Percentiles rank a stretch among this genome's conserved stretches.
phyloP scores from a whole-genome alignment of 2,329 filamentous ascomycete genomes.

The Aspergillus uvarum region DNA sequence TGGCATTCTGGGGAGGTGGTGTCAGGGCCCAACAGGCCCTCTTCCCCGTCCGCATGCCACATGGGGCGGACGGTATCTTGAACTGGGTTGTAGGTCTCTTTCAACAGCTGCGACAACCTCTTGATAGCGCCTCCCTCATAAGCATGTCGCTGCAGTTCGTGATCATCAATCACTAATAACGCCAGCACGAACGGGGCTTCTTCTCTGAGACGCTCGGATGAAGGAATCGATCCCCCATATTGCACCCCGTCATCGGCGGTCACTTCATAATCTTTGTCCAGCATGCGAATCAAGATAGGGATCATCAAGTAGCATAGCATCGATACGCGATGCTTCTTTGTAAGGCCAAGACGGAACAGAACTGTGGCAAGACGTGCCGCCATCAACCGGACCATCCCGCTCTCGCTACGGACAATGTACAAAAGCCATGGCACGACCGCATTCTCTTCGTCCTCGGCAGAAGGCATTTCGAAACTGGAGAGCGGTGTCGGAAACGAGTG shows the following conservation, averaged over 20 bases:
- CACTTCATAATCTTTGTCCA: slow-evolving; percentile 54
- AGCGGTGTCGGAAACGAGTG: slow-evolving; percentile 38
- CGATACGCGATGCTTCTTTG: slow-evolving; percentile 62
- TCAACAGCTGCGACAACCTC: slow-evolving; percentile 62
- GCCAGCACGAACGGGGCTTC: slow-evolving; percentile 74
- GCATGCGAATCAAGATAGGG: slow-evolving; percentile 66
- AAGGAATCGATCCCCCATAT: slow-evolving; percentile 40
- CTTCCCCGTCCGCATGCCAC: slow-evolving; percentile 51
- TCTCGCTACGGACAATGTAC: slow-evolving; percentile 58
- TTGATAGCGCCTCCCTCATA: slow-evolving; percentile 67
- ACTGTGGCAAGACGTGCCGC: slow-evolving; percentile 68
- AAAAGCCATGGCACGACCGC: slow-evolving; percentile 73
- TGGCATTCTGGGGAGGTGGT: slow-evolving; percentile 40
- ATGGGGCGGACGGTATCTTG: slow-evolving; percentile 50
- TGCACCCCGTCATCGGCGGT: slow-evolving; percentile 41
- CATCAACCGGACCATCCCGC: slow-evolving; percentile 62
- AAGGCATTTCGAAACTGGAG: slow-evolving; percentile 38
- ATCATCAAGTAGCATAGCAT: slow-evolving; percentile 67
- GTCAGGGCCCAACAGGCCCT: slow-evolving; percentile 21
- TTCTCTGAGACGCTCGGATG: slow-evolving; percentile 61
- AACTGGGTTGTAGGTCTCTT: slow-evolving; percentile 64
- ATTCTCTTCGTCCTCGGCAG: slow-evolving; percentile 64
- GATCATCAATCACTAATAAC: slow-evolving; percentile 73
- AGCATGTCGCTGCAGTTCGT: slow-evolving; percentile 76
- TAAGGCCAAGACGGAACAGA: slow-evolving; percentile 67